Conservation (phyloP, 164 flowering plant species). For the Umbellularia californica region DNA sequence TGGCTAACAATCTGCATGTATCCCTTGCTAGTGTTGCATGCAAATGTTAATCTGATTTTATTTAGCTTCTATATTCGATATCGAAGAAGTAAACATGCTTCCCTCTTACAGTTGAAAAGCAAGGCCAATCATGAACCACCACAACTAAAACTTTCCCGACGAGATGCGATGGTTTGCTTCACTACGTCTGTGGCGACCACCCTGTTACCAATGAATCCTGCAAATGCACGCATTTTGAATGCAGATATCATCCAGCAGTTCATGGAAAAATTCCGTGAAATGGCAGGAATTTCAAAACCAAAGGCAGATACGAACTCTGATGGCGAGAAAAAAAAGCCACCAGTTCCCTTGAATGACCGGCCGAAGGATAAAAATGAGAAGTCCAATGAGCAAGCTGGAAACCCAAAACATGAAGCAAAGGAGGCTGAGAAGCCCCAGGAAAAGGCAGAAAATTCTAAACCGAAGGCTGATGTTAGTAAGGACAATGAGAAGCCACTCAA, state of each 20-base stretch:
- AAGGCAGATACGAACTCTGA: slow-evolving; percentile 8
- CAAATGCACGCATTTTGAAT: slow-evolving; percentile 35
- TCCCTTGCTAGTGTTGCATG: background rate
- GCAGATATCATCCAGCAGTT: slow-evolving; percentile 27
- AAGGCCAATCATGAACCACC: slow-evolving; percentile 4
- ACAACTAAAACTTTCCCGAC: slow-evolving; percentile 20
- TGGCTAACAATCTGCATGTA: background rate
- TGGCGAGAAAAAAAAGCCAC: slow-evolving; percentile 7
- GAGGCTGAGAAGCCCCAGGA: slow-evolving; percentile 23
- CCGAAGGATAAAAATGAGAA: background rate
- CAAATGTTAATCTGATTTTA: background rate
- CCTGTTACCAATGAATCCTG: slow-evolving; percentile 23
- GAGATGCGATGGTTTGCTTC: slow-evolving; percentile 27
- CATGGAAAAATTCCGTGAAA: slow-evolving; percentile 32
- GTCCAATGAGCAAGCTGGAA: background rate
- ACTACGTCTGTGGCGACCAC: slow-evolving; percentile 14
- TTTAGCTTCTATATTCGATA: background rate
- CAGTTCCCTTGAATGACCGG: slow-evolving; percentile 6
- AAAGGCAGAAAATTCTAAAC: slow-evolving; percentile 29
- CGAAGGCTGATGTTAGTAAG: slow-evolving; percentile 6
- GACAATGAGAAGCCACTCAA: slow-evolving; percentile 1
- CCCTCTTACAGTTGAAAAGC: slow-evolving; percentile 18
- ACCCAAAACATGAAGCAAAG: background rate
- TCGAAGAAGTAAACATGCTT: background rate
- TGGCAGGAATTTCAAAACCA: slow-evolving; percentile 29